Evolutionary conservation across 192 early-diverging fungal genomes (phyloP), one percentile per base, ranked within the genome.

Genomic region (Neocallimastix lanati): DNA sequence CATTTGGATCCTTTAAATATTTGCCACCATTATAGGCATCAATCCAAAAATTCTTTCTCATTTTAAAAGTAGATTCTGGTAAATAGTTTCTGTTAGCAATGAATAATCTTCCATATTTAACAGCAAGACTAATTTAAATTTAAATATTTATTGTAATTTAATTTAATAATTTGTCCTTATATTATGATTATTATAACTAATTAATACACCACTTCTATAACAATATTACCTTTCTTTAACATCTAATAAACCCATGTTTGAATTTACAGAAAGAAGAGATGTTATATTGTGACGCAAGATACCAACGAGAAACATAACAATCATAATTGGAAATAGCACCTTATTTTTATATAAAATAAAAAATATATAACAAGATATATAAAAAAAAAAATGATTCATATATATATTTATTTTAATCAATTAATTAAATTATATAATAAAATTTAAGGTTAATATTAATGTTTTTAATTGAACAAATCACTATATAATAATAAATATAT

Each of bases 241-340:
- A 27, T 67, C 50, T n/a, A 5, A 5, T 67, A 27, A 27, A 11
- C 0, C 4, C 25, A 67, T n/a, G 1, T 0, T 9, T 67, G 16
- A 6, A n/a, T 21, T 21, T 11, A 25, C 50, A 27, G 6, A 25
- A 67, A 67, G 50, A 67, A 67, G 25, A 27, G 50, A n/a, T 29
- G 95, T 96, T 78, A 96, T 90, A 82, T 96, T 90, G 86, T 98
- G 94, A 29, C 97, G 87, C 82, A 98, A 87, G n/a, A 99, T 85
- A 78, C 97, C 97, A 29, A 97, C 95, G 80, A 99, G 88, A 29
- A 99, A 90, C 97, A 99, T 99, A 82, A 97, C 95, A 29, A 96
- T 80, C 89, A 96, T 96, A 83, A 99, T 98, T 27, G 97, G 96
- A 58, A 99, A 91, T 79, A 99, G n/a, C 9, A 67, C 50, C 50